Base-by-base conservation (phyloP, 2,329 filamentous ascomycete species). In the Lachnellula occidentalis region DNA sequence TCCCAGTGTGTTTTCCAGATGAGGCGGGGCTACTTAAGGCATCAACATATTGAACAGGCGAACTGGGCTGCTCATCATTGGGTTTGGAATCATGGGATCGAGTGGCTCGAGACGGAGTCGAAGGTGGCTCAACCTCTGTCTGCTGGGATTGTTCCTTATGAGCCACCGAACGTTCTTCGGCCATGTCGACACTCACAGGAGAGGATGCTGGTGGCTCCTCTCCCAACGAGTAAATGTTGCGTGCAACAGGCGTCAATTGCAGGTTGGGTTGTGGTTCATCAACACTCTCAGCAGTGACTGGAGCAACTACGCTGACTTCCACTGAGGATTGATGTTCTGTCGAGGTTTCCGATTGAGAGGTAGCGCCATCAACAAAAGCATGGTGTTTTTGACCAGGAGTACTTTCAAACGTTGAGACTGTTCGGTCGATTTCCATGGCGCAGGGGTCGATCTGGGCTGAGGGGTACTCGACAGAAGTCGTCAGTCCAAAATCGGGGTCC, bases 11-110 rank as follows among this genome's bases (percentile, higher is more conserved):
- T 54, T 59, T 58, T 52, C 70, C 48, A 56, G 64, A 60, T 56
- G 62, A 70, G 14, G 62, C 56, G 7, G 75, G 76, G 52, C 74
- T 80, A 34, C 70, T 75, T 43, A 69, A 70, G 12, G 77, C 77
- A 64, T 82, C 78, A 39, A 78, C 72, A 61, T 76, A 79, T 19
- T 53, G 39, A 14, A 31, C 27, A 31, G 55, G 53, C 31, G 58
- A 58, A 19, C 46, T 54, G 9, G 48, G 48, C 4, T 37, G 43
- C 36, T 57, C 50, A 14, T 55, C 46, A 19, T 12, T 46, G 19
- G 24, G 14, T 19, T 46, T 34, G 11, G 51, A 48, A 22, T 42
- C 15, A 39, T 24, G 49, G 14, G 41, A 43, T 6, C 17, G 17
- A 22, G 19, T 21, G 21, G n/a, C 15, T 15, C 37, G 54, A 42